Evolutionary conservation across 106 monocot genomes (phyloP), one percentile per base, ranked within the genome.

Genomic region (Acorus gramineus): DNA sequence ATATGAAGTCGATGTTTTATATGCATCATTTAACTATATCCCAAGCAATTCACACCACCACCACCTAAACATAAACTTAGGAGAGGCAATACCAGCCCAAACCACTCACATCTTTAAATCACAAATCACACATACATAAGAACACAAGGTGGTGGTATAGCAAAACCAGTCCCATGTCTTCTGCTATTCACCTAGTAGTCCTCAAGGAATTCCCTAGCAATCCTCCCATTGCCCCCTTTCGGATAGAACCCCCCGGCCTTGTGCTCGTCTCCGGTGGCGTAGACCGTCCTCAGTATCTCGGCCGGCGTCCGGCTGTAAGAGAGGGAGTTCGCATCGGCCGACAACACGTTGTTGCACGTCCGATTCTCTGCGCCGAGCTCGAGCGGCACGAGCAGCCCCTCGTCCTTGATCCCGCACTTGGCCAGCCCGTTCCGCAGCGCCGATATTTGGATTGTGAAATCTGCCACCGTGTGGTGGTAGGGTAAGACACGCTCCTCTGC

Each of bases 341-440:
- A 77, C 5, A 80, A 0, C 6, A 74, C 53, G 46, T 76, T 84
- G 58, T 59, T 84, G 56, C 7, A 14, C 3, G 59, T 73, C 54
- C 49, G 59, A 28, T 60, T 56, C 69, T 84, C 84, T 5, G 84
- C 84, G 11, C 77, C 84, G 1, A 80, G 65, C 50, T 55, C 12
- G 2, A 14, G 43, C 2, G 70, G 80, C 3, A 84, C 84, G 9
- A 69, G 2, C 9, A 84, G 65, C 9, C 84, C 80, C 57, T 84
- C 77, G 44, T 84, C 80, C 46, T 71, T 84, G 48, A 80, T 56
- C 3, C 84, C 77, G 44, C 84, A 84, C 62, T 52, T 61, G 0
- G 57, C 84, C 48, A 84, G 50, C 6, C 12, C 6, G 62, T 84
- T 84, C 5, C 80, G 53, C 7, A 84, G 58, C 2, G 55, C 53